Conservation (phyloP, 2,329 filamentous ascomycete genomes). For the Fusarium sp. region DNA sequence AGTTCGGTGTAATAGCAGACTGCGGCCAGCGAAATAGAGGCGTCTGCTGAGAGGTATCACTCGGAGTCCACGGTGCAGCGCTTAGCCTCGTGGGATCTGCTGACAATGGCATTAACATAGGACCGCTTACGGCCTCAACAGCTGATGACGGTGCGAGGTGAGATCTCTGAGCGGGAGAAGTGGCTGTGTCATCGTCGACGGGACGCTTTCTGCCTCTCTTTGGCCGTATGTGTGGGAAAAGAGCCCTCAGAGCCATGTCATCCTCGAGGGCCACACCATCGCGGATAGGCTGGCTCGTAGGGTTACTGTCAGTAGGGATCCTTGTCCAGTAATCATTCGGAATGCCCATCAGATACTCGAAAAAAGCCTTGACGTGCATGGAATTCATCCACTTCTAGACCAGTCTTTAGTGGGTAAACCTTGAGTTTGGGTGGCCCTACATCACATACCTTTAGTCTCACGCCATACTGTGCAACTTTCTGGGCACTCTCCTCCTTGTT, state of each 20-base stretch:
- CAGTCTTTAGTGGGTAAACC: constrained; percentile 10
- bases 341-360: constrained; percentile 85
- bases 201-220: constrained; percentile 71
- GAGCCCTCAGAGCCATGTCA: constrained; percentile 85
- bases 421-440: background rate
- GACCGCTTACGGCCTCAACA: constrained; percentile 57
- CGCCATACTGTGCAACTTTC: constrained; percentile 94
- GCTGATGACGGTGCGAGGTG: constrained; percentile 65
- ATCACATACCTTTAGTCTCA: constrained; percentile 79
- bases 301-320: constrained; percentile 72
- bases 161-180: constrained; percentile 67
- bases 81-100: constrained; percentile 57
- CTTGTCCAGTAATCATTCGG: constrained; percentile 82
- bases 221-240: constrained; percentile 79
- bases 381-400: constrained; percentile 93
- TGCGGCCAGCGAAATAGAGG: constrained; percentile 78
- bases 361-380: constrained; percentile 95
- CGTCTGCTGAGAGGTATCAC: constrained; percentile 59
- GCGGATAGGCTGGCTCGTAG: constrained; percentile 71
- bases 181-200: constrained; percentile 66
- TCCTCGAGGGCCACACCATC: constrained; percentile 89
- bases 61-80: constrained; percentile 47
- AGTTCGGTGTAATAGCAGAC: constrained; percentile 78
- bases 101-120: constrained; percentile 48
- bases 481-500: constrained; percentile 90